Base-by-base conservation (phyloP, 225 moss, liverwort and hornwort genomes). In the Straminergon stramineum region DNA sequence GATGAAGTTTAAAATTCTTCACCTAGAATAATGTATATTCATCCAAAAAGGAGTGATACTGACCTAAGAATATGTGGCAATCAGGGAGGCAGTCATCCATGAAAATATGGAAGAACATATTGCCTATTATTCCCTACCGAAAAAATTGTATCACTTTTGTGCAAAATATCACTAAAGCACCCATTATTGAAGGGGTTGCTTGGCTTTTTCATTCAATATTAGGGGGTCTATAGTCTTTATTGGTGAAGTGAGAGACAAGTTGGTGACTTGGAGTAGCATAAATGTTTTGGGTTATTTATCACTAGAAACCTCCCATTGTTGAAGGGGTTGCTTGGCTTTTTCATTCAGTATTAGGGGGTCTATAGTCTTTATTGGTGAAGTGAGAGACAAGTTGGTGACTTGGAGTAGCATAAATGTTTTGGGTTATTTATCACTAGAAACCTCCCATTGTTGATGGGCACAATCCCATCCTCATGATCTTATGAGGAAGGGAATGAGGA, bases 231-330 rank as follows among this genome's bases (percentile, higher is more conserved):
- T 15, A 2, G 8, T 15, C 26, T 26, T 39, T 71, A 41, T 26
- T 41, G 15, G 0, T 0, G 0, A 43, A 16, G 9, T 48, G 9
- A 73, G 5, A 73, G 14, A 24, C 1, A 15, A 10, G 15, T 43
- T 41, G 0, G 41, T 41, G 74, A 74, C 4, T 45, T 27, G 3
- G 15, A 73, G 27, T 1, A 30, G 0, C 0, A 0, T 30, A 45
- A 28, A 74, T 74, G 27, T 45, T 45, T 27, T 3, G 3, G 28
- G 45, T 1, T 3, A 20, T 74, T 76, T 76, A 22, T 76, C 1
- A 1, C 19, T 11, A 11, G 18, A 28, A 74, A 10, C 0, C 2
- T 7, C 21, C 1, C 2, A 4, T 0, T 30, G 2, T 1, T 31
- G 1, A 4, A 75, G 19, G 48, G 1, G 1, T 11, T 75, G 48